These are phyloP conservation scores for Collybiopsis confluens DNA, from an alignment of 768 basidiomycete species.

Conservation along the genomic window DNA sequence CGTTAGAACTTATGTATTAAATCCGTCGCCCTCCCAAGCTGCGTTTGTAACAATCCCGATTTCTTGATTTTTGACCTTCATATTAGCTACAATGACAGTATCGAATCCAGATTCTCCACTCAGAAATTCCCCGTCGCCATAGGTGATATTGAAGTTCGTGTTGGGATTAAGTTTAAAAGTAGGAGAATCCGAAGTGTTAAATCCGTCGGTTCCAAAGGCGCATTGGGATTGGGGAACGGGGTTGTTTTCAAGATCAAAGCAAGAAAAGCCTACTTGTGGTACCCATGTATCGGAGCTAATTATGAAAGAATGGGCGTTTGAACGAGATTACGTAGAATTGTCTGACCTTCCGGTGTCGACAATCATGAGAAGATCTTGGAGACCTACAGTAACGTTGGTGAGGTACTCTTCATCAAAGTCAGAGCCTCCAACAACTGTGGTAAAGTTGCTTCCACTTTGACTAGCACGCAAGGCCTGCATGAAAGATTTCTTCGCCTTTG, in stretches of 20 bases:
- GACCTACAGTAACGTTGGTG: constrained; percentile 15
- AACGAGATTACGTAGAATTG: too few relatives aligned
- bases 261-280: constrained; percentile 15
- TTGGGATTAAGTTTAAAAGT: constrained; percentile 17
- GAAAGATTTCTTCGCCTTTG: constrained; percentile 11
- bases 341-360: constrained; percentile 17
- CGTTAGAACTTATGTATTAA: too few relatives aligned
- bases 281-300: constrained; percentile 23
- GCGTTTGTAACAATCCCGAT: constrained; percentile 14
- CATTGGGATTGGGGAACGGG: constrained; percentile 12
- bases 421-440: constrained; percentile 12
- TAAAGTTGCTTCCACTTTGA: constrained; percentile 6
- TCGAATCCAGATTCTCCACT: constrained; percentile 18
- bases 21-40: constrained; percentile 19
- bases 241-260: constrained; percentile 14
- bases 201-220: constrained; percentile 17
- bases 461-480: constrained; percentile 12
- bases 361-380: constrained; percentile 15
- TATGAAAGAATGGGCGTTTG: too few relatives aligned
- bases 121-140: constrained; percentile 17
- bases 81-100: constrained; percentile 14
- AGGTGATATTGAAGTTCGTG: constrained; percentile 19
- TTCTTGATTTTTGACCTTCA: constrained; percentile 17
- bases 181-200: constrained; percentile 12
- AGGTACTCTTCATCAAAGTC: constrained; percentile 18